Percentiles rank a stretch among this genome's conserved stretches.
phyloP scores from a whole-genome alignment of 2,329 filamentous ascomycete genomes.

The Ceratocystis albifundus region DNA sequence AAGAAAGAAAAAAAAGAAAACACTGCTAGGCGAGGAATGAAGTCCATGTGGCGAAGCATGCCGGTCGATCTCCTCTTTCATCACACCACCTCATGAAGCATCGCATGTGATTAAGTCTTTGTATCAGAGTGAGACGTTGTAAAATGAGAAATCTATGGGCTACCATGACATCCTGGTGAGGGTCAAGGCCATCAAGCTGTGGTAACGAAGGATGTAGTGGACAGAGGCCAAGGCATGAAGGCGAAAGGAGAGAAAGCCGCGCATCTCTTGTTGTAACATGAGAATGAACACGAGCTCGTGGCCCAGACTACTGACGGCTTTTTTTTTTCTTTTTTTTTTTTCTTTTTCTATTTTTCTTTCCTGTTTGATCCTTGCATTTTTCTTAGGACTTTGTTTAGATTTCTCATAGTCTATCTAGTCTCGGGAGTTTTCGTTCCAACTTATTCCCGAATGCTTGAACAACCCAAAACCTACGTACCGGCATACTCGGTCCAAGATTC shows the following conservation, averaged over 20 bases:
- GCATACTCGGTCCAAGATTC: neutral
- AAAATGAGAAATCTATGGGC: neutral
- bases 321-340: neutral
- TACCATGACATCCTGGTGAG: no score
- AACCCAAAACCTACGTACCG: no score
- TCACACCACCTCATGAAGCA: no score
- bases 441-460: no score
- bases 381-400: no score
- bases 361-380: neutral
- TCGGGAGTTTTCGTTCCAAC: no score
- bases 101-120: no score
- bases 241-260: neutral
- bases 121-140: constrained; percentile 7
- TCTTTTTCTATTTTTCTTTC: neutral
- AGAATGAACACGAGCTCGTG: no score
- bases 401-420: no score
- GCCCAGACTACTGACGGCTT: neutral
- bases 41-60: constrained; percentile 2
- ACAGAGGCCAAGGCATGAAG: neutral
- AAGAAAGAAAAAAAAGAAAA: neutral
- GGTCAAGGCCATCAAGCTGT: no score
- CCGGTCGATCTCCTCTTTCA: neutral
- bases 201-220: neutral
- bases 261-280: neutral
- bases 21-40: neutral